Conservation (phyloP, 2,329 filamentous ascomycete genomes). For the Cryphonectria nitschkei region DNA sequence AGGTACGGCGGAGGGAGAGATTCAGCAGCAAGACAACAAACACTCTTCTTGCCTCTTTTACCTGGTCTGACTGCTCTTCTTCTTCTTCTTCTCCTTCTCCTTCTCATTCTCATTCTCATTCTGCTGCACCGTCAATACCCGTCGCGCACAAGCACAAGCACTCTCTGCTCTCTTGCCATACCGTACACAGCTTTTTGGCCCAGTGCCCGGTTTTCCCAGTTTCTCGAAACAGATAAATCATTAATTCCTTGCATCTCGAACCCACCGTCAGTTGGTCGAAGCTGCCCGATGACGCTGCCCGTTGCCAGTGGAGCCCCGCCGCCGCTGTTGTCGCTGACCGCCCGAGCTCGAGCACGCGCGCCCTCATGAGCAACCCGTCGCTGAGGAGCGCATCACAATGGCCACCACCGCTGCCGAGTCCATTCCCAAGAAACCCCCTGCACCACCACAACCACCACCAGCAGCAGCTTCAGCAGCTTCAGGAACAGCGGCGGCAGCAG, state of each 20-base stretch:
- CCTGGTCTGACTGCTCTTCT: background rate
- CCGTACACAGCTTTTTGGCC: background rate
- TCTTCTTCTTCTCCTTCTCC: background rate
- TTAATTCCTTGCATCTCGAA: background rate
- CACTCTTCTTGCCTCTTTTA: too few relatives aligned
- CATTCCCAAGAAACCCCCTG: slow-evolving; percentile 1
- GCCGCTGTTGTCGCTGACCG: slow-evolving; percentile 7
- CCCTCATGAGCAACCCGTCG: slow-evolving; percentile 13
- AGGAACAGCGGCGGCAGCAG: too few relatives aligned
- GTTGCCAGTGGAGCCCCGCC: slow-evolving; percentile 15
- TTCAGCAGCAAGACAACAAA: background rate
- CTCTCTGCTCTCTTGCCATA: background rate
- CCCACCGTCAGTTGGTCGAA: slow-evolving; percentile 1
- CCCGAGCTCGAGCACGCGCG: slow-evolving; percentile 2
- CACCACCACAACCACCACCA: background rate
- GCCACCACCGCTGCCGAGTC: slow-evolving; percentile 24
- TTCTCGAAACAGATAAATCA: too few relatives aligned
- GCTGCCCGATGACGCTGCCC: slow-evolving; percentile 24
- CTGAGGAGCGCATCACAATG: slow-evolving; percentile 23
- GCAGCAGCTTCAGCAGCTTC: background rate
- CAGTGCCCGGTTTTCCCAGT: too few relatives aligned
- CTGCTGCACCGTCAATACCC: background rate
- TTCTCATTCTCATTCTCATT: background rate
- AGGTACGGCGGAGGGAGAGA: background rate
- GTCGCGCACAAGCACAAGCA: background rate